phyloP scores from a whole-genome alignment of 2,329 filamentous ascomycete genomes.

The Lachnellula arida region DNA sequence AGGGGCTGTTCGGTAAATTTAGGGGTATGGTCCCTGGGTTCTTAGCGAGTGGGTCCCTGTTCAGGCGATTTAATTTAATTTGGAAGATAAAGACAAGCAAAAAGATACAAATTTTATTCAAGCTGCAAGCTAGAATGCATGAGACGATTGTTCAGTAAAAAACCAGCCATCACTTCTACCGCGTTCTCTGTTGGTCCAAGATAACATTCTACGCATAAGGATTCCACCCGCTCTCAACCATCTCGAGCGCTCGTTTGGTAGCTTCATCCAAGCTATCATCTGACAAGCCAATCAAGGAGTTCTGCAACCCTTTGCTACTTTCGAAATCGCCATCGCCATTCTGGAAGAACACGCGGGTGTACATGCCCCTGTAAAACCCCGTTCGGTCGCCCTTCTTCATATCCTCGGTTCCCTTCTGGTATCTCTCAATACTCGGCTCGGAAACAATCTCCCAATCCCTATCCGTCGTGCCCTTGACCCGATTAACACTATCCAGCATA shows the following conservation, averaged over 20 bases:
- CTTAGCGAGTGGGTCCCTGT: too few relatives aligned
- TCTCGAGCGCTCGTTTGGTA: not conserved
- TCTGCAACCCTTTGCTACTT: conserved; percentile 6
- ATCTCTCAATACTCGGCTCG: conserved; percentile 5
- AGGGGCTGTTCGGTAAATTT: too few relatives aligned
- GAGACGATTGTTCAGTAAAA: too few relatives aligned
- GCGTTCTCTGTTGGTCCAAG: not conserved
- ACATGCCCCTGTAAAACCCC: conserved; percentile 12
- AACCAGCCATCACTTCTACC: too few relatives aligned
- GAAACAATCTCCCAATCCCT: conserved; percentile 14
- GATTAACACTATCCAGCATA: conserved; percentile 36
- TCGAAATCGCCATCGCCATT: conserved; percentile 12
- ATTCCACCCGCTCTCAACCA: not conserved
- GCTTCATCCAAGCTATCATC: conserved; percentile 17
- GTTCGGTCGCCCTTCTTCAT: conserved; percentile 11
- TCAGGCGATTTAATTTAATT: too few relatives aligned
- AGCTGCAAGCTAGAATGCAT: too few relatives aligned
- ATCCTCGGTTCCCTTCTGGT: conserved; percentile 7
- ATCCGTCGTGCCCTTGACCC: conserved; percentile 13
- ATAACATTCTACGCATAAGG: not conserved
- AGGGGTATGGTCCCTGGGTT: too few relatives aligned
- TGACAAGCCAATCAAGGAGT: conserved; percentile 15
- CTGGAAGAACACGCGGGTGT: conserved; percentile 15
- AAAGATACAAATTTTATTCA: too few relatives aligned
- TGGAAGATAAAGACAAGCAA: too few relatives aligned